Conservation (phyloP, 257 asterid species). For the Salvia hispanica region DNA sequence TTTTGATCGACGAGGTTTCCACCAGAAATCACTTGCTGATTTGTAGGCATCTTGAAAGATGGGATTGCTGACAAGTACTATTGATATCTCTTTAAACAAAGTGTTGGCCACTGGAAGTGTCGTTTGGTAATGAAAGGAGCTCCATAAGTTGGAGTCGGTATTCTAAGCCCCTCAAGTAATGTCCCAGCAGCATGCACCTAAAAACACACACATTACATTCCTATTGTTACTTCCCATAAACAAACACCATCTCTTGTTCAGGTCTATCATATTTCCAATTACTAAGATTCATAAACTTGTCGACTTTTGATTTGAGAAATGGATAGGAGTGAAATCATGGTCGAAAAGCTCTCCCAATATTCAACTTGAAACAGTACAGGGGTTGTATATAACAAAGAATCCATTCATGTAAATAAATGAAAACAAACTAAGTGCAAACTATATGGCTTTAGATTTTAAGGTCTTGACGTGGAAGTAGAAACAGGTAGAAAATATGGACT, state of each 20-base stretch:
- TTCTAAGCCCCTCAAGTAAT: slow-evolving; percentile 87
- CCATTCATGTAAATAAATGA: too few relatives aligned
- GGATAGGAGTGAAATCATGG: too few relatives aligned
- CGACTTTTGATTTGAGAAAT: neutral
- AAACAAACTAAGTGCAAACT: too few relatives aligned
- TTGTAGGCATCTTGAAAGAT: too few relatives aligned
- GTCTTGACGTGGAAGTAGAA: neutral
- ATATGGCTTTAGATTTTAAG: neutral
- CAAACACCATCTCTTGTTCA: too few relatives aligned
- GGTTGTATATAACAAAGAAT: neutral
- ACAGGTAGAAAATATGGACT: slow-evolving; percentile 22
- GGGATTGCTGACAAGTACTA: too few relatives aligned
- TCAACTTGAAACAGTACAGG: neutral
- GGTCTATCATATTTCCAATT: too few relatives aligned
- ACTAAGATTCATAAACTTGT: too few relatives aligned
- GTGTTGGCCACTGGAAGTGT: slow-evolving; percentile 37
- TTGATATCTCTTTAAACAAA: slow-evolving; percentile 20
- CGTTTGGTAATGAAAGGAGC: slow-evolving; percentile 57
- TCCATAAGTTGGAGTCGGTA: slow-evolving; percentile 78
- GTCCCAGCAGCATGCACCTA: slow-evolving; percentile 97
- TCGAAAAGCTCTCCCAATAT: too few relatives aligned
- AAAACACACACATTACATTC: neutral
- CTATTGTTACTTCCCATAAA: too few relatives aligned
- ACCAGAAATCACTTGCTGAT: too few relatives aligned
- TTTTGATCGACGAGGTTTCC: too few relatives aligned